A percentile compares a stretch with the other conserved stretches of the same genome.
These are phyloP conservation scores for Exserohilum rostratum DNA, from an alignment of 2,329 filamentous ascomycete genomes.

Conservation along the genomic window DNA sequence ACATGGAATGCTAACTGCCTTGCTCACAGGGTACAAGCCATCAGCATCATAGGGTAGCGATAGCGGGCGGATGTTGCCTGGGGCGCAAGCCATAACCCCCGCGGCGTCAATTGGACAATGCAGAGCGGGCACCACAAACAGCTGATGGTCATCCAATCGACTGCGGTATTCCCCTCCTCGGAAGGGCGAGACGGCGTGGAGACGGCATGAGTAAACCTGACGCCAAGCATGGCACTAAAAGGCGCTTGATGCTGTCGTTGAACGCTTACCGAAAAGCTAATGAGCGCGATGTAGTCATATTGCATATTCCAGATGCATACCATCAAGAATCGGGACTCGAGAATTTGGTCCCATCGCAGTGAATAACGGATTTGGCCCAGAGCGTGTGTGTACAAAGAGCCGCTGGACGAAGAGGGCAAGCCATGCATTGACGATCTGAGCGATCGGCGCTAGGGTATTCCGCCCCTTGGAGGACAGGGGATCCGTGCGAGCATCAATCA, in stretches of 20 bases:
- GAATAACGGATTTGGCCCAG: not conserved
- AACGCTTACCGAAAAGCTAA: slow-evolving; percentile 9
- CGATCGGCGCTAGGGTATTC: slow-evolving; percentile 25
- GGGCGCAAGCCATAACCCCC: slow-evolving; percentile 11
- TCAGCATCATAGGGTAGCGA: slow-evolving; percentile 6
- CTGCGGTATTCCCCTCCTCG: slow-evolving; percentile 8
- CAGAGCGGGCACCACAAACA: not conserved
- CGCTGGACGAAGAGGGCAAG: not conserved
- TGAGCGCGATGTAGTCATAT: slow-evolving; percentile 13
- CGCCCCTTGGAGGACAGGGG: slow-evolving; percentile 1
- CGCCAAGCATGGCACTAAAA: slow-evolving; percentile 18
- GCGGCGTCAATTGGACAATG: slow-evolving; percentile 9
- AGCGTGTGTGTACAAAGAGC: not conserved
- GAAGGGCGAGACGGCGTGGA: slow-evolving; percentile 17
- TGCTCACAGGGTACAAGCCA: slow-evolving; percentile 1
- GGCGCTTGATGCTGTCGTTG: slow-evolving; percentile 9
- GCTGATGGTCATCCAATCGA: slow-evolving; percentile 24
- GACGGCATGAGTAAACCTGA: slow-evolving; percentile 20
- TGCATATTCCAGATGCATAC: not conserved
- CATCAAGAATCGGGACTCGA: slow-evolving; percentile 9
- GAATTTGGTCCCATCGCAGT: not conserved
- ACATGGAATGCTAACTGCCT: not conserved
- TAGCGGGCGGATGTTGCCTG: slow-evolving; percentile 5
- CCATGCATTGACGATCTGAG: slow-evolving; percentile 1
- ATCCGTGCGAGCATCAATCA: slow-evolving; percentile 13